Conservation (phyloP, 1,284 basidiomycete genomes). For the Boletus hoseneyae region DNA sequence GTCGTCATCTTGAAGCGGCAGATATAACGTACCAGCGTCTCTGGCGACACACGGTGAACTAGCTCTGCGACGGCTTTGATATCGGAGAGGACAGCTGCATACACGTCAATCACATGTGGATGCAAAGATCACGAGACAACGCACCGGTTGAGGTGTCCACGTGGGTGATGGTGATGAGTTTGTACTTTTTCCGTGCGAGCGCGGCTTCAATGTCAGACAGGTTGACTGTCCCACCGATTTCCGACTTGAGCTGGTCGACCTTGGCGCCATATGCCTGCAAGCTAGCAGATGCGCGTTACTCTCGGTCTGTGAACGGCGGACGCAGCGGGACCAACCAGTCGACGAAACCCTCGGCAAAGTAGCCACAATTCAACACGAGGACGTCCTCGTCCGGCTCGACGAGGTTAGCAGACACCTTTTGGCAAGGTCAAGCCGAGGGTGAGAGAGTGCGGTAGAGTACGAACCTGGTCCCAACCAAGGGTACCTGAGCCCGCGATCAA, state of each 20-base stretch:
- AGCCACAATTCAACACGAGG: slow-evolving; percentile 81
- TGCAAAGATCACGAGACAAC: neutral
- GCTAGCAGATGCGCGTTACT: slow-evolving; percentile 39
- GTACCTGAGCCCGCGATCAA: slow-evolving; percentile 94
- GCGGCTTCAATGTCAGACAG: slow-evolving; percentile 67
- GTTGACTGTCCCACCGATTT: slow-evolving; percentile 76
- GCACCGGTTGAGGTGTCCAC: slow-evolving; percentile 88
- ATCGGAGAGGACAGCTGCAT: slow-evolving; percentile 78
- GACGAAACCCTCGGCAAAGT: slow-evolving; percentile 85
- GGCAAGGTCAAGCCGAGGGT: neutral
- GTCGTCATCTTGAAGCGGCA: neutral
- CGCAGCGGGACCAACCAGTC: slow-evolving; percentile 58
- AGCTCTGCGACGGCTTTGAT: slow-evolving; percentile 76
- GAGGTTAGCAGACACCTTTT: slow-evolving; percentile 77
- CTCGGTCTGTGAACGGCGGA: neutral
- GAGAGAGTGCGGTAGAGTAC: slow-evolving; percentile 6
- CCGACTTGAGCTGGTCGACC: slow-evolving; percentile 83
- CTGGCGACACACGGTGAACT: slow-evolving; percentile 78
- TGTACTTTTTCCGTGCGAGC: slow-evolving; percentile 82
- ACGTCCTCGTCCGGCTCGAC: slow-evolving; percentile 78
- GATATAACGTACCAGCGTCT: slow-evolving; percentile 62
- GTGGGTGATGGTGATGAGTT: slow-evolving; percentile 91
- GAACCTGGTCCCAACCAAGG: slow-evolving; percentile 86
- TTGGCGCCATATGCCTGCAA: slow-evolving; percentile 87
- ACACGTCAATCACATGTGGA: neutral